Evolutionary conservation across 768 basidiomycete genomes (phyloP), one percentile per base, ranked within the genome.

Genomic region (Termitomyces sp.): DNA sequence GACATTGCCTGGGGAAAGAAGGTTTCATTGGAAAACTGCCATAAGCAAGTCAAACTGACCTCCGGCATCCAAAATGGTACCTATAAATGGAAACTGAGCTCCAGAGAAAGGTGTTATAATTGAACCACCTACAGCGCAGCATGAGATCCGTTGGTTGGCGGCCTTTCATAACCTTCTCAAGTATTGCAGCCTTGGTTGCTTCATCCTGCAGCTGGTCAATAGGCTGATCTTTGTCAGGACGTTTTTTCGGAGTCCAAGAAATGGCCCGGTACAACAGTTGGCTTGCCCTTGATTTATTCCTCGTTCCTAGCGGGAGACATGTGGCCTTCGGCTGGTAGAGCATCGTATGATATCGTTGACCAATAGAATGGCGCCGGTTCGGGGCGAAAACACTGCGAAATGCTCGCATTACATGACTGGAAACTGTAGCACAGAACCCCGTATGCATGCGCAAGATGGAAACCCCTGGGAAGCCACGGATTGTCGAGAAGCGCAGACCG

Each of bases 101-200:
- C 28, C 39, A 54, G 54, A 47, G 52, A 59, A 58, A 52, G 52
- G 55, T 47, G 54, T 48, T 59, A 21, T 44, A 43, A 37, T 39
- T 28, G 48, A 59, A 52, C 55, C 42, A 81, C 91, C 76, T 68
- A 94, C 94, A 96, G 64, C 93, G 84, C 58, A 97, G 76, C 84
- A 91, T 90, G 59, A 95, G 84, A 64, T 96, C 94, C 34, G 91
- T 83, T 23, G 92, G 90, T 64, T 93, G 88, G 52, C 91, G 82
- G 55, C 89, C 88, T 68, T 91, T 91, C 81, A 92, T 86, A 57
- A 89, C 86, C 62, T 88, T 91, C 65, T 92, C 91, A 48, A 93
- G 73, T 58, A 94, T 86, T 50, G 86, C 85, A 28, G 80, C 80
- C 64, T 86, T 85, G 1, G 86, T 80, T 34, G 76, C 77, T 64